Base-by-base conservation (phyloP, 164 flowering plant genomes). In the Chimonanthus praecox region DNA sequence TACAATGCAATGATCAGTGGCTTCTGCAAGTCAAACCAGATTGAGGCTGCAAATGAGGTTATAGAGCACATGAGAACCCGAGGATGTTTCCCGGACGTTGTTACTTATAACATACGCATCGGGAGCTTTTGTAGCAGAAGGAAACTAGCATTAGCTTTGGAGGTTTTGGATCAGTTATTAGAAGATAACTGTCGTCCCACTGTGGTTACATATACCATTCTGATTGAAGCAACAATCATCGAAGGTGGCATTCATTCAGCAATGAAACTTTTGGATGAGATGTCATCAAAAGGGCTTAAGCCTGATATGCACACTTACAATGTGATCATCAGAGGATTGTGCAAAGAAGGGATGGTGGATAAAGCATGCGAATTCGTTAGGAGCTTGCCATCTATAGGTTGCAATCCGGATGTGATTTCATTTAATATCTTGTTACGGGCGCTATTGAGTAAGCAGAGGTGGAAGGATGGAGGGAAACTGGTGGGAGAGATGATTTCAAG, bases 1-100 rank as follows among this genome's bases (percentile, higher is more conserved):
- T 93, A 89, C 69, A 89, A 89, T 81, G 92, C 92, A 8, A 13
- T 91, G 79, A 83, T 91, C 61, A 83, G 88, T 65, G 98, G 94
- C 18, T 85, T 90, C 61, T 88, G 94, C 73, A 91, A 91, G 83
- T 65, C 74, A 67, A 87, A 89, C 73, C 79, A 58, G 48, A 79
- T 89, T 46, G 91, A 85, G 3, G 67, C 75, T 11, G 94, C 98
- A 0, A 81, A 71, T 45, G 68, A 69, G 49, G 82, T 87, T 70
- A 70, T 94, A 73, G 72, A 81, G 68, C 72, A 87, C 68, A 89
- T 91, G 92, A 80, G 79, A 46, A 77, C 21, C 50, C 77, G 80
- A 49, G 89, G 92, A 9, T 82, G 86, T 76, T 69, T 74, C 2
- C 95, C 97, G 5, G 91, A 93, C 82, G 74, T 83, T n/a, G 92